Percentiles rank a stretch among this genome's conserved stretches.
Conservation (phyloP, 2,329 filamentous ascomycete species). For the Penicillium sp. region DNA sequence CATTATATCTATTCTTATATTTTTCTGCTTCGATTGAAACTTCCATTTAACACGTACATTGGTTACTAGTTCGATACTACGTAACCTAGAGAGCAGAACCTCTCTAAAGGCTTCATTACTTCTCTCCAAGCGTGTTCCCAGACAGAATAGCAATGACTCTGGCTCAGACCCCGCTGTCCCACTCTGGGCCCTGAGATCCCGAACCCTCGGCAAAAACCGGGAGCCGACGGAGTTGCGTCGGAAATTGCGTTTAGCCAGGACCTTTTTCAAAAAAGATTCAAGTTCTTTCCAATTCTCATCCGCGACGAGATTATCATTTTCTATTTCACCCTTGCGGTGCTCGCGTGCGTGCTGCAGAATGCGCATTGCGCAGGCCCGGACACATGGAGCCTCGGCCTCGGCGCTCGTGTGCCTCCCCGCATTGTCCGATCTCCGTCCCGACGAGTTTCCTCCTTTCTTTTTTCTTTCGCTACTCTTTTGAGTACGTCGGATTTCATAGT, state of each 20-base stretch:
- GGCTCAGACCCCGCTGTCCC: background rate
- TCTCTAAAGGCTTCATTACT: background rate
- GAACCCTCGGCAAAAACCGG: constrained; percentile 23
- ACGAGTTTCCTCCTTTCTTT: constrained; percentile 6
- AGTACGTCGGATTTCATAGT: background rate
- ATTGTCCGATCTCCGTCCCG: constrained; percentile 1
- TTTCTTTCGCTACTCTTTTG: constrained; percentile 1
- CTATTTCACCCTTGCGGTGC: background rate
- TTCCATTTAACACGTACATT: background rate
- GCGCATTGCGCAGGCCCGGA: background rate
- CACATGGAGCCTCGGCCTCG: constrained; percentile 12
- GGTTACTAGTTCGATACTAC: background rate
- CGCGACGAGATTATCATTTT: background rate
- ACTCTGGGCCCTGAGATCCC: background rate
- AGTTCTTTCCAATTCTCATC: background rate
- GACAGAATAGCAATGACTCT: background rate
- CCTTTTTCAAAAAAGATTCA: background rate
- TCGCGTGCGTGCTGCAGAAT: background rate
- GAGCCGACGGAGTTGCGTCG: constrained; percentile 5
- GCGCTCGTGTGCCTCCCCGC: constrained; percentile 10
- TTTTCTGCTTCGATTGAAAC: background rate
- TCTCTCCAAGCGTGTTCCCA: background rate
- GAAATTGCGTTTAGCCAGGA: constrained; percentile 9
- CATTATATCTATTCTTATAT: background rate
- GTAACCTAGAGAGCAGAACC: background rate